phyloP scores from a whole-genome alignment of 2,329 filamentous ascomycete species.

The Falciphora oryzae region DNA sequence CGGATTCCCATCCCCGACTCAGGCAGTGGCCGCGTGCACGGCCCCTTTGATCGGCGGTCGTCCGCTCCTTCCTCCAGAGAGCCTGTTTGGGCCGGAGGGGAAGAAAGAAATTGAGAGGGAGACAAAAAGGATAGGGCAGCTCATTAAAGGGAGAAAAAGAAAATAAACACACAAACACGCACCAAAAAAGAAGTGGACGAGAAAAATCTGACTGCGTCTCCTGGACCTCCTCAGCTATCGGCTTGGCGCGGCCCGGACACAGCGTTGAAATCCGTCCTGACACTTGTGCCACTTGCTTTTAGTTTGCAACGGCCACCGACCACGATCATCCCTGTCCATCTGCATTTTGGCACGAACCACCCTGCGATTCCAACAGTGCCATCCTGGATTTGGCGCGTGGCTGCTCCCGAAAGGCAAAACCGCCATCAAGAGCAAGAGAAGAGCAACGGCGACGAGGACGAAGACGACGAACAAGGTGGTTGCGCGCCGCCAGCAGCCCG shows the following conservation, averaged over 20 bases:
- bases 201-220: too few relatives aligned
- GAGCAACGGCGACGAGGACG: not conserved
- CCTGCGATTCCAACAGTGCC: not conserved
- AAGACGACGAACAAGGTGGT: not conserved
- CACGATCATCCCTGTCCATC: conserved; percentile 7
- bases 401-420: not conserved
- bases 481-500: not conserved
- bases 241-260: not conserved
- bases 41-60: not conserved
- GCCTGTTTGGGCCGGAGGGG: not conserved
- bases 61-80: not conserved
- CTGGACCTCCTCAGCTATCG: not conserved
- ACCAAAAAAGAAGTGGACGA: not conserved
- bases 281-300: not conserved
- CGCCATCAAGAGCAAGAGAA: not conserved
- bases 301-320: not conserved
- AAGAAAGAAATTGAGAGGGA: not conserved
- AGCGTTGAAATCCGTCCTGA: not conserved
- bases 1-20: not conserved
- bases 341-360: conserved; percentile 5
- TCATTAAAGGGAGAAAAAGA: not conserved
- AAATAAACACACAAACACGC: not conserved
- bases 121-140: too few relatives aligned
- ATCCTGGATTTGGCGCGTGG: not conserved
- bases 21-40: not conserved